Conservation (phyloP, 2,329 filamentous ascomycete genomes). For the Tolypocladium amazonense region DNA sequence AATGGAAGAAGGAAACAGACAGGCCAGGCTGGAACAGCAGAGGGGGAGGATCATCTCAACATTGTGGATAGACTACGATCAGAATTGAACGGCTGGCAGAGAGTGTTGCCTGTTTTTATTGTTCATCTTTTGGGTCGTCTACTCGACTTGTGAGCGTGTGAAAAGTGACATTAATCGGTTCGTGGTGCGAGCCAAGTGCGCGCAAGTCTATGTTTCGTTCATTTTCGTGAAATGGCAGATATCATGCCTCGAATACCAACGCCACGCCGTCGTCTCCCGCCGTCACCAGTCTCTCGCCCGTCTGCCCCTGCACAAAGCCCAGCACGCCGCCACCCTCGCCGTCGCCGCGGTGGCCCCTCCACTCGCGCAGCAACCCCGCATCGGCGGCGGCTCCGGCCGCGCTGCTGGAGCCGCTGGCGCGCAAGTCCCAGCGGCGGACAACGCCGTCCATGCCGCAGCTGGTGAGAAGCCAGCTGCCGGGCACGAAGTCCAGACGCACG, state of each 20-base stretch:
- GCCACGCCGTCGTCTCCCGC: slow-evolving; percentile 77
- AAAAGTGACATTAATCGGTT: not conserved
- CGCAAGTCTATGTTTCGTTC: not conserved
- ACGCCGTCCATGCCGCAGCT: slow-evolving; percentile 89
- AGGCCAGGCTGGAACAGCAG: not conserved
- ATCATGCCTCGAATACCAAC: slow-evolving; percentile 53
- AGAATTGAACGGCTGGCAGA: not conserved
- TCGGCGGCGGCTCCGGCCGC: slow-evolving; percentile 28
- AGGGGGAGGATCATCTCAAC: slow-evolving; percentile 8
- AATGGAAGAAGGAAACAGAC: not conserved
- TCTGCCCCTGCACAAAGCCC: slow-evolving; percentile 76
- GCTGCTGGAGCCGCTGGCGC: slow-evolving; percentile 27
- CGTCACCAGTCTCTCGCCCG: slow-evolving; percentile 67
- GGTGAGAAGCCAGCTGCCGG: slow-evolving; percentile 60
- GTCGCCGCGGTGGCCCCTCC: slow-evolving; percentile 78
- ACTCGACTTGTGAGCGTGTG: not conserved
- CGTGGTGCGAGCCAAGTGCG: not conserved
- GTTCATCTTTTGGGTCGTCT: not conserved
- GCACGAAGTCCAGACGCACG: slow-evolving; percentile 84
- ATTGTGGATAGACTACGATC: slow-evolving; percentile 7
- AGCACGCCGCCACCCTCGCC: slow-evolving; percentile 82
- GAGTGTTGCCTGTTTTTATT: not conserved
- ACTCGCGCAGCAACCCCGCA: slow-evolving; percentile 68
- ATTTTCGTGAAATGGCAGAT: not conserved
- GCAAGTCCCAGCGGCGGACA: slow-evolving; percentile 75